Evolutionary conservation across 2,329 filamentous ascomycete species (phyloP), one percentile per base, ranked within the genome.

Genomic region (Pyrenophora graminea): DNA sequence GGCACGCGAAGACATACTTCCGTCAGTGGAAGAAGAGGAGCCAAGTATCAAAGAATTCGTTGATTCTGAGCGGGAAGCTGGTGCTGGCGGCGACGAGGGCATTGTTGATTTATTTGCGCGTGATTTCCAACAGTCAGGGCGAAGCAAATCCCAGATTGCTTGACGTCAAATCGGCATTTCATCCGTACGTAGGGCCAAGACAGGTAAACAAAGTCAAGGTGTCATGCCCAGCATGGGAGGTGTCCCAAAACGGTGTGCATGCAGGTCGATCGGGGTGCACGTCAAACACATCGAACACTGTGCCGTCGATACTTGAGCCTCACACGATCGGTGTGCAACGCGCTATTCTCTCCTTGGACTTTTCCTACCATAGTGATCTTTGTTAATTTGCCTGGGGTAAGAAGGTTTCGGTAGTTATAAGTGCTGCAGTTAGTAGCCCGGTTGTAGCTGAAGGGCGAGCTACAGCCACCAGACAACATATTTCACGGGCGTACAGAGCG

Each of bases 161-260:
- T 53, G 53, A 53, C 42, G 50, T 47, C 49, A 55, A 51, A 36
- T 49, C 32, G 36, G 40, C 50, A 41, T n/a, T 30, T 27, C 23
- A 21, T 37, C 13, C 6, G 39, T 8, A 27, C n/a, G 27, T 30
- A 30, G 15, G 8, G 36, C 40, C 31, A 49, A 37, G 40, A 32
- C 23, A 45, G 45, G 36, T 30, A 12, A n/a, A 8, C 12, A 32
- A 39, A 53, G 45, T 55, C 40, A 45, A 48, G 32, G 34, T 42
- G 49, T 48, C 45, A 55, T 53, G 31, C 31, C 23, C 25, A 18
- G 27, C 13, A 6, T 13, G 17, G 5, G 12, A 9, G 30, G 33
- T n/a, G 7, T 21, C 45, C 21, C n/a, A 7, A 39, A 23, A 5
- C 4, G 21, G 49, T 17, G 37, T 43, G 39, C 4, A 45, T 23